Percentiles rank a stretch among this genome's conserved stretches.
Conservation (phyloP, 2,329 filamentous ascomycete genomes). For the Alternaria triticina region DNA sequence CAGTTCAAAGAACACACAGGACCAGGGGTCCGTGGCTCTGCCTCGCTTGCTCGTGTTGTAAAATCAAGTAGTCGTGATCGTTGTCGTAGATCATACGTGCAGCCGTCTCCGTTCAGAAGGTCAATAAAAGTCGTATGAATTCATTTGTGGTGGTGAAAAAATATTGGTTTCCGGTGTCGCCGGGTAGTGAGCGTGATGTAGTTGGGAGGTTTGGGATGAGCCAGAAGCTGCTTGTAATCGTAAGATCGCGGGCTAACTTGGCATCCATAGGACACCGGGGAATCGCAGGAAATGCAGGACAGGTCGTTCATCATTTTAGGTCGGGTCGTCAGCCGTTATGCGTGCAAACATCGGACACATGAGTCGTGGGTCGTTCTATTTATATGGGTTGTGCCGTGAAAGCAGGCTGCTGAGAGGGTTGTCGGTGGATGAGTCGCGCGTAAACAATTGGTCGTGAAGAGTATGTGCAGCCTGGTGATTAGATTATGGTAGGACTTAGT, state of each 20-base stretch:
- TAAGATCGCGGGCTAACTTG: conserved; percentile 39
- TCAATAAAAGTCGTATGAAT: conserved; percentile 27
- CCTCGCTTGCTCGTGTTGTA: conserved; percentile 10
- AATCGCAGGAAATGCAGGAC: conserved; percentile 45
- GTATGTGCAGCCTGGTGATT: conserved; percentile 21
- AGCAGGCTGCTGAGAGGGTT: conserved; percentile 31
- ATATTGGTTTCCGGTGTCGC: conserved; percentile 21
- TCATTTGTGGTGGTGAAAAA: conserved; percentile 25
- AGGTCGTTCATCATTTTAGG: conserved; percentile 42
- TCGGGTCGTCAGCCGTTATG: conserved; percentile 43
- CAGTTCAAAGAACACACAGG: conserved; percentile 16
- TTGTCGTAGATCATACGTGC: conserved; percentile 37
- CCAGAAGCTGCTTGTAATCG: conserved; percentile 16
- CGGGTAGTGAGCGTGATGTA: conserved; percentile 35
- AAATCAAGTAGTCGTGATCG: conserved; percentile 19
- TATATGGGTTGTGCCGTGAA: conserved; percentile 37
- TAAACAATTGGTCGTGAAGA: conserved; percentile 23
- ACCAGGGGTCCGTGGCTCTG: conserved; percentile 9
- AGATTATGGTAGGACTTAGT: conserved; percentile 57
- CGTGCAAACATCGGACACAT: conserved; percentile 40
- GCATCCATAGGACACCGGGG: conserved; percentile 44
- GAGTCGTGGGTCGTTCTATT: conserved; percentile 38
- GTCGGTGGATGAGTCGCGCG: conserved; percentile 33
- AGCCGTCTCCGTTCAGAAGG: conserved; percentile 30
- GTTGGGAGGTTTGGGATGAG: conserved; percentile 30